Percentiles rank a stretch among this genome's conserved stretches.
Conservation (phyloP, 1,284 basidiomycete genomes). For the Ustilago sp. region DNA sequence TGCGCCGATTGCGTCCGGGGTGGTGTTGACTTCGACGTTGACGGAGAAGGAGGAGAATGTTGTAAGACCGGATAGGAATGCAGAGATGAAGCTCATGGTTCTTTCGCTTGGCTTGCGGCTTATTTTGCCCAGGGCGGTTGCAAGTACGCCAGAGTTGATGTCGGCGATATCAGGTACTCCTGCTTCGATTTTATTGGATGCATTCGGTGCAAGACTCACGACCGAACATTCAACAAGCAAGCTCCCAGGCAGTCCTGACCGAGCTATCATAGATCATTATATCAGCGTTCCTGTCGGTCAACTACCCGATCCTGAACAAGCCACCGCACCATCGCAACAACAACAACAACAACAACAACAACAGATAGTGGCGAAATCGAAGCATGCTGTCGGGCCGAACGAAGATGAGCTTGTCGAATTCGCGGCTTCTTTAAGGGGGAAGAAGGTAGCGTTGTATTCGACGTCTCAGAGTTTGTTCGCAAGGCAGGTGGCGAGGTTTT, state of each 20-base stretch:
- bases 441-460: slow-evolving; percentile 53
- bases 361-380: background rate
- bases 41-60: slow-evolving; percentile 27
- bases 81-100: slow-evolving; percentile 40
- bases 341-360: background rate
- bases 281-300: slow-evolving; percentile 35
- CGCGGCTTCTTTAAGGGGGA: slow-evolving; percentile 22
- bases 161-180: slow-evolving; percentile 24
- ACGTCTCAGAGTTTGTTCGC: slow-evolving; percentile 40
- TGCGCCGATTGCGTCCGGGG: slow-evolving; percentile 25
- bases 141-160: slow-evolving; percentile 13
- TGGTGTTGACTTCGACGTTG: slow-evolving; percentile 28
- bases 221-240: slow-evolving; percentile 22
- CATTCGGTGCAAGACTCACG: slow-evolving; percentile 30
- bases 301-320: slow-evolving; percentile 11
- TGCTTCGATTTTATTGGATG: slow-evolving; percentile 33
- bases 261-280: slow-evolving; percentile 32
- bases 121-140: slow-evolving; percentile 16
- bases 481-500: slow-evolving; percentile 25
- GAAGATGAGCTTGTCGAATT: slow-evolving; percentile 40
- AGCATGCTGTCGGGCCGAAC: slow-evolving; percentile 22
- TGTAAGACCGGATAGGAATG: background rate
- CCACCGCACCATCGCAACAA: background rate
- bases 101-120: slow-evolving; percentile 34
- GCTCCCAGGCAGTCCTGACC: slow-evolving; percentile 7